These are phyloP conservation scores for Lactifluus piperatus DNA, from an alignment of 768 basidiomycete genomes.

Conservation along the genomic window DNA sequence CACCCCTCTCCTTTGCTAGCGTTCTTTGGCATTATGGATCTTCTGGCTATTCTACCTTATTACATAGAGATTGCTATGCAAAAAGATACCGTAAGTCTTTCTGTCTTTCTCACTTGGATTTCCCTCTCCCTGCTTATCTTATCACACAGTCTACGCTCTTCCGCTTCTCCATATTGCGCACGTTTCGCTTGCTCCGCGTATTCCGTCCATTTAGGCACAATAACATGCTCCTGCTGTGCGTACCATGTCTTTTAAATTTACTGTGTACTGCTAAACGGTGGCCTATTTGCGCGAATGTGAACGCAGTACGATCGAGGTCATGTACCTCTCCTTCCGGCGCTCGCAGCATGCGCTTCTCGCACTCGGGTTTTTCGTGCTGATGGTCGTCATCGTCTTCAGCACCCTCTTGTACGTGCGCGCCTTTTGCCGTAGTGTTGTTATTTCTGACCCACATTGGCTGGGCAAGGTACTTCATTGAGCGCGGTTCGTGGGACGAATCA, in stretches of 20 bases:
- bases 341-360: conserved; percentile 84
- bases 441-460: background rate
- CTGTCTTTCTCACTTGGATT: background rate
- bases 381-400: conserved; percentile 82
- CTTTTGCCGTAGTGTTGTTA: background rate
- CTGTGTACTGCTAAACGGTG: background rate
- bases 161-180: conserved; percentile 83
- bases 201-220: conserved; percentile 86
- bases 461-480: conserved; percentile 75
- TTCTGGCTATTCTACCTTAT: conserved; percentile 81
- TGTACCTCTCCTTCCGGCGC: conserved; percentile 81
- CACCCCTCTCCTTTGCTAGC: conserved; percentile 31
- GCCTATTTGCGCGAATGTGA: background rate
- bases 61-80: conserved; percentile 78
- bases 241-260: background rate
- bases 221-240: conserved; percentile 70
- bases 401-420: conserved; percentile 50
- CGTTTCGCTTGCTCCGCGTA: conserved; percentile 81
- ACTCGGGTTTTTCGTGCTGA: conserved; percentile 80
- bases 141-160: conserved; percentile 64
- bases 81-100: conserved; percentile 68
- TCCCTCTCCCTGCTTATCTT: background rate
- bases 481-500: conserved; percentile 81
- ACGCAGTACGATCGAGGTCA: conserved; percentile 76
- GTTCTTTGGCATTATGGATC: conserved; percentile 80